phyloP scores from a whole-genome alignment of 495 filamentous ascomycete genomes.

The Lentithecium fluviatile region DNA sequence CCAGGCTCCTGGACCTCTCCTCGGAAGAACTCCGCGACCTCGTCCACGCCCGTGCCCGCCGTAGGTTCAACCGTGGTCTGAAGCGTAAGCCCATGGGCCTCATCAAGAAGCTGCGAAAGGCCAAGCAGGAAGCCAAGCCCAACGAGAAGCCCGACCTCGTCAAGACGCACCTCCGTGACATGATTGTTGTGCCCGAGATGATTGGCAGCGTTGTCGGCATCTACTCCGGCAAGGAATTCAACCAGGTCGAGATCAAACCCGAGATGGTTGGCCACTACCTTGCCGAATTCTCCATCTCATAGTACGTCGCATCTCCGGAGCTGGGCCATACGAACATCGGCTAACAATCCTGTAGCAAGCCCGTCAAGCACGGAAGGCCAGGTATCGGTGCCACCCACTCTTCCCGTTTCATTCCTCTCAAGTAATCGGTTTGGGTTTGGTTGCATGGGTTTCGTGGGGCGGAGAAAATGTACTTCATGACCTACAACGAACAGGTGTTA shows the following conservation, averaged over 20 bases:
- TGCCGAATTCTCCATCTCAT: slow-evolving; percentile 98
- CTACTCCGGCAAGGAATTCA: slow-evolving; percentile 99
- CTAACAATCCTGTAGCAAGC: slow-evolving; percentile 69
- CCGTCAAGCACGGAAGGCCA: slow-evolving; percentile 99
- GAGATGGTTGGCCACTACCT: slow-evolving; percentile 99
- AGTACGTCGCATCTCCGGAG: slow-evolving; percentile 68
- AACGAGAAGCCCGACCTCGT: slow-evolving; percentile 99
- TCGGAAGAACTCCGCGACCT: slow-evolving; percentile 99
- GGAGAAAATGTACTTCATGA: slow-evolving; percentile 35
- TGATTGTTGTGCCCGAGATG: slow-evolving; percentile 99
- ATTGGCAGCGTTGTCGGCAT: slow-evolving; percentile 97
- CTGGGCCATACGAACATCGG: not conserved
- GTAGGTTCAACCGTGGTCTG: slow-evolving; percentile 97
- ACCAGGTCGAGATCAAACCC: slow-evolving; percentile 99
- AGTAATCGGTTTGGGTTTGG: slow-evolving; percentile 59
- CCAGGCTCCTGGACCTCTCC: slow-evolving; percentile 92
- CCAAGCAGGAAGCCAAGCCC: slow-evolving; percentile 99
- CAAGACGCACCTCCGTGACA: slow-evolving; percentile 98
- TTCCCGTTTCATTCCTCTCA: slow-evolving; percentile 99
- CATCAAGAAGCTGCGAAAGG: slow-evolving; percentile 99
- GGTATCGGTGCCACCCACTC: slow-evolving; percentile 99
- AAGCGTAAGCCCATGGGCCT: slow-evolving; percentile 99
- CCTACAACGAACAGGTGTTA: slow-evolving; percentile 32
- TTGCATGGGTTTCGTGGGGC: slow-evolving; percentile 33
- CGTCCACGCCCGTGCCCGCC: slow-evolving; percentile 96